Evolutionary conservation across 768 basidiomycete genomes (phyloP).

Genomic region (Phanerochaete sordida): DNA sequence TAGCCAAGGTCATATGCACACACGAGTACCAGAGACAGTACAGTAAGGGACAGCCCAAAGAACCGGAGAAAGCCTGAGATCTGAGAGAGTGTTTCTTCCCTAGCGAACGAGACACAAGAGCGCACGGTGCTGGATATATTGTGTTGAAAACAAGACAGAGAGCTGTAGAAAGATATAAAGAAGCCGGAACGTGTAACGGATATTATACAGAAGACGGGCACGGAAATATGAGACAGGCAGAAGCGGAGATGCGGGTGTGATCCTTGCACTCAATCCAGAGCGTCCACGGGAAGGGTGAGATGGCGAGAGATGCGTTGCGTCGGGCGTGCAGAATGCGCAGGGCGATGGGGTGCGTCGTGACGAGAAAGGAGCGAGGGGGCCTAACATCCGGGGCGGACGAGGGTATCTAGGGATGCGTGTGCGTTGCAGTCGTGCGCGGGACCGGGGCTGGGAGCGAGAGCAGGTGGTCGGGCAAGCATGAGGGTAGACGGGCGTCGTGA

Average conservation of each 20-base stretch:
- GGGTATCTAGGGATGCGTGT: not conserved
- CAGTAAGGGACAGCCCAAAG: not conserved
- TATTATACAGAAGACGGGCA: slow-evolving; percentile 1
- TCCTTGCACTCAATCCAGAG: slow-evolving; percentile 23
- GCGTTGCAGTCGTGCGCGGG: not conserved
- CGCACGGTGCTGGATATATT: not conserved
- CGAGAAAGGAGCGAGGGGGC: not conserved
- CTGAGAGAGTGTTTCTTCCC: not conserved
- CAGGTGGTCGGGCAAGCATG: not conserved
- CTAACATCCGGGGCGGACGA: not conserved
- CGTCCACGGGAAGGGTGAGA: slow-evolving; percentile 7
- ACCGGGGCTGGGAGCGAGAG: not conserved
- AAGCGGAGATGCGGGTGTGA: slow-evolving; percentile 17
- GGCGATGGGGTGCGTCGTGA: not conserved
- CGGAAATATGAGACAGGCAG: slow-evolving; percentile 2
- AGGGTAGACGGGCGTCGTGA: not conserved
- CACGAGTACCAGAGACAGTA: not conserved
- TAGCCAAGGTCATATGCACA: not conserved
- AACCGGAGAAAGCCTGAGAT: too few species aligned
- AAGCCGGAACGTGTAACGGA: not conserved
- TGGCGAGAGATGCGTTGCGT: slow-evolving; percentile 2
- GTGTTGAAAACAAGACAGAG: not conserved
- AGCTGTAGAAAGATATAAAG: not conserved
- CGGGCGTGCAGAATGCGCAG: not conserved
- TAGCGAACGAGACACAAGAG: not conserved